A percentile compares a stretch with the other conserved stretches of the same genome.
Conservation (phyloP, 106 monocot genomes). For the Ottelia alismoides region DNA sequence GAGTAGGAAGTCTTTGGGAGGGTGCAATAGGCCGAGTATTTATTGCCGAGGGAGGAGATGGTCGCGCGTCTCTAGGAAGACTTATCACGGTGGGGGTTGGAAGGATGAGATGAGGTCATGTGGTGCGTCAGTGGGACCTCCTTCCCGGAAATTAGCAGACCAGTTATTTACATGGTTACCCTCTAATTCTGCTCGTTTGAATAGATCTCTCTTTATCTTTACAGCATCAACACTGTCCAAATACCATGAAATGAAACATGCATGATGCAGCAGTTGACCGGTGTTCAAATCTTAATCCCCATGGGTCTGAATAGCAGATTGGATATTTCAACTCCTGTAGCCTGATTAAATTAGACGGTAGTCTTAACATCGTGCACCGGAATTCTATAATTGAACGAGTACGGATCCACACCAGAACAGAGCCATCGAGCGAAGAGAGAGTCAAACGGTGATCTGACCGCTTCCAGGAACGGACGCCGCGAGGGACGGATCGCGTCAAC, state of each 20-base stretch:
- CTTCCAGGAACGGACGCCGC: neutral
- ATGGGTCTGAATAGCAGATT: no score
- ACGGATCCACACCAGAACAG: neutral
- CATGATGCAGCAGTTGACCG: neutral
- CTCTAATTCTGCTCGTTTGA: no score
- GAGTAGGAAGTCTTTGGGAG: conserved; percentile 28
- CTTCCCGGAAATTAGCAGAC: no score
- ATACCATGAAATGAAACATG: neutral
- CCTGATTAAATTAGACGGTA: no score
- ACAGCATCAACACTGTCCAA: no score
- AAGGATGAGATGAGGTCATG: conserved; percentile 10
- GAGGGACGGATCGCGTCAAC: no score
- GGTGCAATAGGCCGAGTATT: conserved; percentile 22
- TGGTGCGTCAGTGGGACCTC: conserved; percentile 29
- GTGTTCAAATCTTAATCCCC: neutral
- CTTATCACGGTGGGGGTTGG: neutral
- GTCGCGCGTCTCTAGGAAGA: neutral
- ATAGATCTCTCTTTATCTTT: no score
- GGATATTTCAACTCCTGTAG: no score
- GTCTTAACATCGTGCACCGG: no score
- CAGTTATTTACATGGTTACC: no score
- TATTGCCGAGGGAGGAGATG: conserved; percentile 8
- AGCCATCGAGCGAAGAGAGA: neutral
- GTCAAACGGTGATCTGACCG: conserved; percentile 16
- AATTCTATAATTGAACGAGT: no score